Evolutionary conservation across 768 basidiomycete genomes (phyloP).

Genomic region (Calocybe cyanea): DNA sequence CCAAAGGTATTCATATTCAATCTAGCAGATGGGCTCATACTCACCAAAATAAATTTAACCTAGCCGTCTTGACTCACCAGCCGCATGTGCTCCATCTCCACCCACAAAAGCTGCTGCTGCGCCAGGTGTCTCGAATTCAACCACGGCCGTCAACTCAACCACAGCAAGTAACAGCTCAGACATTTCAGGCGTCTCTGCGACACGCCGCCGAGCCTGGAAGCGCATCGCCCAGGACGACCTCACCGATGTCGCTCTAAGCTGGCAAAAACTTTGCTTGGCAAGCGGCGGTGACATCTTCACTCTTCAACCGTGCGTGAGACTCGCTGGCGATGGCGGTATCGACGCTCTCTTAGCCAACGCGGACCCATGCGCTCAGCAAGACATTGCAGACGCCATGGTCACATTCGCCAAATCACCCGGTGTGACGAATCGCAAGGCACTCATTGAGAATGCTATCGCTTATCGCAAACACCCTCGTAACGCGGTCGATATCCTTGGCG

Average conservation of each 20-base stretch:
- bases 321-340: constrained; percentile 36
- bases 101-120: constrained; percentile 19
- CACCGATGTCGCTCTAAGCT: constrained; percentile 33
- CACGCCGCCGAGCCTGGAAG: constrained; percentile 15
- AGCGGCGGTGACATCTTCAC: constrained; percentile 40
- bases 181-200: constrained; percentile 1
- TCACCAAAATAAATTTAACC: neutral
- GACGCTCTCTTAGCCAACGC: constrained; percentile 42
- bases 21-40: constrained; percentile 1
- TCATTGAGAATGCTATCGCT: constrained; percentile 38
- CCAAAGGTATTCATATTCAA: constrained; percentile 22
- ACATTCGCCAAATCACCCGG: constrained; percentile 43
- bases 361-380: constrained; percentile 46
- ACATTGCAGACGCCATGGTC: constrained; percentile 47
- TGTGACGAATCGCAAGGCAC: constrained; percentile 32
- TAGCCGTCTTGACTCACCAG: constrained; percentile 29
- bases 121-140: neutral
- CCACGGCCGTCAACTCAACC: neutral
- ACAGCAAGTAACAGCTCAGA: constrained; percentile 3
- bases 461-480: constrained; percentile 43
- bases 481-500: constrained; percentile 37
- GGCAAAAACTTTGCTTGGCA: constrained; percentile 42
- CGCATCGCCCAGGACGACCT: constrained; percentile 29
- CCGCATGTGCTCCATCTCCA: constrained; percentile 26
- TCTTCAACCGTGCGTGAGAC: constrained; percentile 35